Evolutionary conservation across 805 yeast species (phyloP).

Genomic region (Limtongia smithiae): DNA sequence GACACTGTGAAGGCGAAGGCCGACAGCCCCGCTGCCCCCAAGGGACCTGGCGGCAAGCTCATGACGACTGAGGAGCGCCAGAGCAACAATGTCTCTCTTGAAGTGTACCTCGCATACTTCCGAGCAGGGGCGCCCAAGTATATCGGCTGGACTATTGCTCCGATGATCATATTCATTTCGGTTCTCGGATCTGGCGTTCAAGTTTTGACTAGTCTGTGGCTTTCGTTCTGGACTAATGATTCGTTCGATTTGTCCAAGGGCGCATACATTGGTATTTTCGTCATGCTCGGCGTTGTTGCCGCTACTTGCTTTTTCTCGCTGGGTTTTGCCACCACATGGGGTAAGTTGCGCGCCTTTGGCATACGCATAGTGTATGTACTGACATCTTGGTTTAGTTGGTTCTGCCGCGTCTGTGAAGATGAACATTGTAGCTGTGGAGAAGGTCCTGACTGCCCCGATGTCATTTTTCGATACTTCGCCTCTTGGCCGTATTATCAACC

Average conservation of each 20-base stretch:
- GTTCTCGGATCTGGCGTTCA: constrained; percentile 44
- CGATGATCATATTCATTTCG: constrained; percentile 42
- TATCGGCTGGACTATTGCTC: constrained; percentile 37
- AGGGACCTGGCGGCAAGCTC: constrained; percentile 32
- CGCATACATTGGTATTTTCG: constrained; percentile 67
- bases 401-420: constrained; percentile 55
- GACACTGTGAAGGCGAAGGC: constrained; percentile 23
- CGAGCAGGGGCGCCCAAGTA: constrained; percentile 46
- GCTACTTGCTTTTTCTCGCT: constrained; percentile 48
- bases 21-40: constrained; percentile 25
- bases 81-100: constrained; percentile 1
- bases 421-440: constrained; percentile 58
- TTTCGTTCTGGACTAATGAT: constrained; percentile 72
- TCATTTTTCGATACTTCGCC: constrained; percentile 81
- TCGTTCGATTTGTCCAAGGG: constrained; percentile 51
- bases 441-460: constrained; percentile 75
- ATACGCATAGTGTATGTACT: constrained; percentile 38
- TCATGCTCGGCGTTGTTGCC: constrained; percentile 52
- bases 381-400: constrained; percentile 37
- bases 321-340: constrained; percentile 37
- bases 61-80: constrained; percentile 30
- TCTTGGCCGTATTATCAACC: constrained; percentile 76
- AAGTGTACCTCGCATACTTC: constrained; percentile 13
- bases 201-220: constrained; percentile 65
- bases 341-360: constrained; percentile 30